These are phyloP conservation scores for Endocarpon pusillum DNA, from an alignment of 495 filamentous ascomycete genomes.

Conservation along the genomic window DNA sequence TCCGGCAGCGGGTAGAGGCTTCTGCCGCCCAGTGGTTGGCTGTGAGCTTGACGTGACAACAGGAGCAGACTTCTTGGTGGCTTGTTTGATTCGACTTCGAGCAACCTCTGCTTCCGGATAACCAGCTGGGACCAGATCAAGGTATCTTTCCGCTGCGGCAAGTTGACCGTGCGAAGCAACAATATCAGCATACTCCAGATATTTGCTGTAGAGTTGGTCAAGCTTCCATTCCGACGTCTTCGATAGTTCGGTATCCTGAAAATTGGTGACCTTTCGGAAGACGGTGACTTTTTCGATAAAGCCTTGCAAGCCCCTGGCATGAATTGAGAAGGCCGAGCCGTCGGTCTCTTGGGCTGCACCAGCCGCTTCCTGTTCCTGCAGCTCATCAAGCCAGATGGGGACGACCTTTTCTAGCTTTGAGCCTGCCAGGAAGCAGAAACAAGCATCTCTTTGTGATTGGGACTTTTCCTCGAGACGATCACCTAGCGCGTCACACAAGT, in stretches of 20 bases:
- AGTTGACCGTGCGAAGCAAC: conserved; percentile 81
- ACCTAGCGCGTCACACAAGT: conserved; percentile 90
- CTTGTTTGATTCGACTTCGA: conserved; percentile 69
- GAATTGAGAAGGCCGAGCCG: conserved; percentile 77
- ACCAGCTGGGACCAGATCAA: conserved; percentile 68
- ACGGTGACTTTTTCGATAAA: conserved; percentile 98
- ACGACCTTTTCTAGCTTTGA: conserved; percentile 97
- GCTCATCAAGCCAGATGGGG: conserved; percentile 77
- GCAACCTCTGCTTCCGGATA: conserved; percentile 84
- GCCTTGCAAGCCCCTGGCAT: conserved; percentile 71
- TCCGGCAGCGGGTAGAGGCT: conserved; percentile 17
- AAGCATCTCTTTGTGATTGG: conserved; percentile 58
- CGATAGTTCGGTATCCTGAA: conserved; percentile 58
- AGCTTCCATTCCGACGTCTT: conserved; percentile 75
- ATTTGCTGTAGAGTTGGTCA: conserved; percentile 75
- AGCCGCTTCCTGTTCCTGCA: conserved; percentile 63
- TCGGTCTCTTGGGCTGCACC: conserved; percentile 46
- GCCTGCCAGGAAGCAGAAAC: conserved; percentile 88
- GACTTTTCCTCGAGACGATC: conserved; percentile 65
- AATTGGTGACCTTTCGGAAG: conserved; percentile 87
- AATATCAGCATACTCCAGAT: conserved; percentile 92
- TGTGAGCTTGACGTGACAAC: conserved; percentile 10
- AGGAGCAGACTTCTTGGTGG: conserved; percentile 47
- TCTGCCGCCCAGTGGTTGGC: conserved; percentile 17
- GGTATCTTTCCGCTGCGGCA: conserved; percentile 72